phyloP scores from a whole-genome alignment of 805 yeast species.

The Starmerella bombicola region DNA sequence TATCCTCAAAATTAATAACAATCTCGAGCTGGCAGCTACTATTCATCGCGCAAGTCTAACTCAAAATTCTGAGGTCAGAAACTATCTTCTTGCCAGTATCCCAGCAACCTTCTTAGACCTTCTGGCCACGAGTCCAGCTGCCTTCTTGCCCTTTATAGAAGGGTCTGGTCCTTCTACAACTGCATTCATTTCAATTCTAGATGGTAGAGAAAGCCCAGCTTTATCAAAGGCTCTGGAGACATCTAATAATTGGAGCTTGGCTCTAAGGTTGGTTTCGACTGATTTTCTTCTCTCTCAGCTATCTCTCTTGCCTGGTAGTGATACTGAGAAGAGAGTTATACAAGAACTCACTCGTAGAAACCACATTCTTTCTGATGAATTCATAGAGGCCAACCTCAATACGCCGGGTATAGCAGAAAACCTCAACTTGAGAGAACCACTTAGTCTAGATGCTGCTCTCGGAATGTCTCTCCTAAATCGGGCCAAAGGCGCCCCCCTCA shows the following conservation, averaged over 20 bases:
- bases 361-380: not conserved
- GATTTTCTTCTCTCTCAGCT: constrained; percentile 9
- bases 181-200: constrained; percentile 8
- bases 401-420: constrained; percentile 10
- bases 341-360: not conserved
- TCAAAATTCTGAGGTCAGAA: constrained; percentile 6
- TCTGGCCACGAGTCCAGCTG: constrained; percentile 8
- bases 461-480: constrained; percentile 4
- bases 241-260: constrained; percentile 16
- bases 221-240: constrained; percentile 8
- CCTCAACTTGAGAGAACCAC: constrained; percentile 7
- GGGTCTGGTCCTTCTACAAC: not conserved
- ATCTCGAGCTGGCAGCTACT: constrained; percentile 22
- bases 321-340: not conserved
- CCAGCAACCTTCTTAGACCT: constrained; percentile 15
- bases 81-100: constrained; percentile 17
- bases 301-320: not conserved
- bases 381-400: not conserved
- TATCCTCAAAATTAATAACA: constrained; percentile 19
- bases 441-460: not conserved
- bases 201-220: constrained; percentile 5
- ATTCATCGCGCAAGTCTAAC: constrained; percentile 11
- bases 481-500: not conserved
- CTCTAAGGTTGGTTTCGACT: constrained; percentile 9
- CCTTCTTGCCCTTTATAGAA: constrained; percentile 7